Conservation (phyloP, 208 protist species). For the Blechomonas ayalai region DNA sequence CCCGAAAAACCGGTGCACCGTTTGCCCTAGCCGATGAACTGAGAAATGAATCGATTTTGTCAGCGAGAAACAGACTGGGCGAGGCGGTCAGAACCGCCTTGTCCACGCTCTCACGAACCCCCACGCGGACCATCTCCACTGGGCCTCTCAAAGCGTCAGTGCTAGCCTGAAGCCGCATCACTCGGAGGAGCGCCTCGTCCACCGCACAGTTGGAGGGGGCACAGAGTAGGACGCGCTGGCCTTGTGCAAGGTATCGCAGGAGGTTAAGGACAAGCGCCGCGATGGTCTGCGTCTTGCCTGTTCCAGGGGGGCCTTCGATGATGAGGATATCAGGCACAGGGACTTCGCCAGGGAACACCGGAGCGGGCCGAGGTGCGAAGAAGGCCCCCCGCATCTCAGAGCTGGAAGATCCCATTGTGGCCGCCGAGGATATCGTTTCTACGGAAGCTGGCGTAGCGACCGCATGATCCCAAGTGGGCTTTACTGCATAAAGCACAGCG, state of each 20-base stretch:
- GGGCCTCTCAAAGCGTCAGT: slow-evolving; percentile 15
- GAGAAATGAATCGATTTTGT: slow-evolving; percentile 13
- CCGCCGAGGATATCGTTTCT: too few species aligned
- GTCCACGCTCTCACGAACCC: slow-evolving; percentile 54
- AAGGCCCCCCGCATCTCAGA: background rate
- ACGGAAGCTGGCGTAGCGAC: background rate
- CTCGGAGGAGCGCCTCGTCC: slow-evolving; percentile 70
- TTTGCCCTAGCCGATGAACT: too few species aligned
- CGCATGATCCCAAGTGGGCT: slow-evolving; percentile 27
- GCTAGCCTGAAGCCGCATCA: slow-evolving; percentile 38
- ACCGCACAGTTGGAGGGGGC: slow-evolving; percentile 85
- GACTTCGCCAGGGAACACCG: background rate
- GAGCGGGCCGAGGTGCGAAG: background rate
- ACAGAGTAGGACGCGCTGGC: slow-evolving; percentile 56
- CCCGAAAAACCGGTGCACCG: too few species aligned
- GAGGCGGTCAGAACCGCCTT: slow-evolving; percentile 30
- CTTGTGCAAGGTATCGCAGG: slow-evolving; percentile 35
- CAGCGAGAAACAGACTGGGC: slow-evolving; percentile 63
- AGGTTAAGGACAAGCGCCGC: slow-evolving; percentile 56
- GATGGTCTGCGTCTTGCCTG: slow-evolving; percentile 90
- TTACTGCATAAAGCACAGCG: slow-evolving; percentile 37
- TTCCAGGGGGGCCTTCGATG: slow-evolving; percentile 86
- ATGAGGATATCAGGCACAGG: slow-evolving; percentile 44
- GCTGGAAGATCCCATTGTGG: background rate
- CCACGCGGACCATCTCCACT: slow-evolving; percentile 41